Evolutionary conservation across 495 filamentous ascomycete genomes (phyloP).

Genomic region (Daldinia bambusicola): DNA sequence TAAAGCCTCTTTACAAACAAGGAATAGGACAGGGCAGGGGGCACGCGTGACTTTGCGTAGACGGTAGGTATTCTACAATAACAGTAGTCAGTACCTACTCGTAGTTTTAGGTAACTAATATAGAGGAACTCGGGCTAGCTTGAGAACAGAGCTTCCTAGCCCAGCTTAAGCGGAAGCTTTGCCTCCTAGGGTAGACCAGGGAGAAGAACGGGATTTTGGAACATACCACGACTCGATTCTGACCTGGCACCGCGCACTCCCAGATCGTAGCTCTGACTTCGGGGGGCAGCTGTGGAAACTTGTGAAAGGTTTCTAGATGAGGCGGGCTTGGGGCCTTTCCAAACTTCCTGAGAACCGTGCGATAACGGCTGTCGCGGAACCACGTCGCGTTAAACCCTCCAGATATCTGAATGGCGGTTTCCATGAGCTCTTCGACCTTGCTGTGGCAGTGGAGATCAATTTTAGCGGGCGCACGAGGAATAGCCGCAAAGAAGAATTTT

Average conservation of each 20-base stretch:
- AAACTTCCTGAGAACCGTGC: not conserved
- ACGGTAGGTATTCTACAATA: not conserved
- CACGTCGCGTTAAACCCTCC: not conserved
- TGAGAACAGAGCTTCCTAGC: not conserved
- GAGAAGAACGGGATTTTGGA: not conserved
- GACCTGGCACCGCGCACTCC: not conserved
- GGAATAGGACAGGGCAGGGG: constrained; percentile 14
- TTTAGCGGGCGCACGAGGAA: not conserved
- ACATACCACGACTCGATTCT: constrained; percentile 14
- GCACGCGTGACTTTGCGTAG: constrained; percentile 1
- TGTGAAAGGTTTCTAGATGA: not conserved
- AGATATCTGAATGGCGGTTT: not conserved
- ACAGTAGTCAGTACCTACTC: not conserved
- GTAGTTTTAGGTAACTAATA: no score
- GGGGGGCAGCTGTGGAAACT: not conserved
- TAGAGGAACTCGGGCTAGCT: no score
- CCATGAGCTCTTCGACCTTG: not conserved
- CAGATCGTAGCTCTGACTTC: constrained; percentile 14
- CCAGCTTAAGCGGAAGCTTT: not conserved
- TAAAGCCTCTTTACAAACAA: constrained; percentile 12
- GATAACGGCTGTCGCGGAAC: no score
- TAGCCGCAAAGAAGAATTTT: not conserved
- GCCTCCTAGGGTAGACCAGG: not conserved
- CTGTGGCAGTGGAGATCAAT: not conserved
- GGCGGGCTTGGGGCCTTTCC: not conserved